Conservation (phyloP, 2,329 filamentous ascomycete genomes). For the Ophiostoma ulmi region DNA sequence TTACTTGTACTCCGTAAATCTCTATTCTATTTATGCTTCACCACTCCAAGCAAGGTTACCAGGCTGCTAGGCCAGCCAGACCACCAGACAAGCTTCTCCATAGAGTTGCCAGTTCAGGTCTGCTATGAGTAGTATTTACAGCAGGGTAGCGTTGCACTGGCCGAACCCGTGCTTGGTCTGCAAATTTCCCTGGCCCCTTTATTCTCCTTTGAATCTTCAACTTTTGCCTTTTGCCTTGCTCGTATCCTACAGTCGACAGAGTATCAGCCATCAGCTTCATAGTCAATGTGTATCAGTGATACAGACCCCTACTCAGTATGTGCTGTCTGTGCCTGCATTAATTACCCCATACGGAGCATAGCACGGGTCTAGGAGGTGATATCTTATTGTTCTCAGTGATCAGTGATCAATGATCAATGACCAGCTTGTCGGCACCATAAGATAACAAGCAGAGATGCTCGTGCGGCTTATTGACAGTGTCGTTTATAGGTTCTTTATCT, state of each 20-base stretch:
- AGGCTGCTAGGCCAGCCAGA: background rate
- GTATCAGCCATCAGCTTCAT: background rate
- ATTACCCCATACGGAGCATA: background rate
- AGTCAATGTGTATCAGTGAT: background rate
- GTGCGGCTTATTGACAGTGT: too few species aligned
- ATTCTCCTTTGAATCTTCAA: background rate
- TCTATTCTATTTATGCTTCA: background rate
- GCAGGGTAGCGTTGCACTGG: slow-evolving; percentile 10
- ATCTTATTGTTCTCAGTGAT: background rate
- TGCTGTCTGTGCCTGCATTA: background rate
- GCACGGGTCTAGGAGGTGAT: background rate
- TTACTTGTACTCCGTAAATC: background rate
- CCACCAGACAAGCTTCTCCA: background rate
- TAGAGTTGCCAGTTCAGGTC: background rate
- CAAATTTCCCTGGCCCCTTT: slow-evolving; percentile 12
- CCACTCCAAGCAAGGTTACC: too few species aligned
- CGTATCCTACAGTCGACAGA: background rate
- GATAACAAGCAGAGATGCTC: background rate
- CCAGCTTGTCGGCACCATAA: background rate
- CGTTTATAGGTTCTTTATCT: too few species aligned
- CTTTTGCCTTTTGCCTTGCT: background rate
- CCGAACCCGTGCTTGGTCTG: slow-evolving; percentile 11
- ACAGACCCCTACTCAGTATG: background rate
- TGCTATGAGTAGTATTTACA: background rate
- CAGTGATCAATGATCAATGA: background rate